These are phyloP conservation scores for Vitellaria paradoxa DNA, from an alignment of 179 eudicot species.

Conservation along the genomic window DNA sequence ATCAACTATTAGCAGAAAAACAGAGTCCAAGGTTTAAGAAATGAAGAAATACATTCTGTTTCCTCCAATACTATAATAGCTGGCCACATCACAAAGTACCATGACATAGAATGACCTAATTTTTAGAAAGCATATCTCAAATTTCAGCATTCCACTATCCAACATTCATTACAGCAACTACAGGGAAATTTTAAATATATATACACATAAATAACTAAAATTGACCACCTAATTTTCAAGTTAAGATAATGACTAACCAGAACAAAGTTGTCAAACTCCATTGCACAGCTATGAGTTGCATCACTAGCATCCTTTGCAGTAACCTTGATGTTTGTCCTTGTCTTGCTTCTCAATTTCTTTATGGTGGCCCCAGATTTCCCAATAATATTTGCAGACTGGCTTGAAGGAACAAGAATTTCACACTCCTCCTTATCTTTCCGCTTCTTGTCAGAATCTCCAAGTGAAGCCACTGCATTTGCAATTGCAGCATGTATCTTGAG, in stretches of 20 bases:
- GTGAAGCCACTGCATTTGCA: slow-evolving; percentile 51
- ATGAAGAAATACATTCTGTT: not conserved
- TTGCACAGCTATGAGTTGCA: slow-evolving; percentile 79
- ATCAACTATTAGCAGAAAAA: not conserved
- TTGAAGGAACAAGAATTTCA: slow-evolving; percentile 83
- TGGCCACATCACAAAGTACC: not conserved
- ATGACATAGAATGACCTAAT: too few species aligned
- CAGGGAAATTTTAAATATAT: too few species aligned
- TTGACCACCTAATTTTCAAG: not conserved
- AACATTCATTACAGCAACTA: not conserved
- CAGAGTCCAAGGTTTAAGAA: not conserved
- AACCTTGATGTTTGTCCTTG: slow-evolving; percentile 70
- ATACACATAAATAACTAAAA: not conserved
- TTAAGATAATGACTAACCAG: slow-evolving; percentile 41
- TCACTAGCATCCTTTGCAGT: slow-evolving; percentile 63
- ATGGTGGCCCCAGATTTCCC: slow-evolving; percentile 88
- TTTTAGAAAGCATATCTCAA: not conserved
- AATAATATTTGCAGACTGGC: slow-evolving; percentile 87
- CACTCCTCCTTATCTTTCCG: slow-evolving; percentile 67
- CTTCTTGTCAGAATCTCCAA: slow-evolving; percentile 64
- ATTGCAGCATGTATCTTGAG: slow-evolving; percentile 72
- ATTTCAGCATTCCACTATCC: not conserved
- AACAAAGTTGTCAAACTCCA: slow-evolving; percentile 91
- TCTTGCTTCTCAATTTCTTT: slow-evolving; percentile 75
- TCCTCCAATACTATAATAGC: not conserved